Percentiles rank a stretch among this genome's conserved stretches.
Evolutionary conservation across 345 rosid species (phyloP).

Genomic region (Gossypioides kirkii): DNA sequence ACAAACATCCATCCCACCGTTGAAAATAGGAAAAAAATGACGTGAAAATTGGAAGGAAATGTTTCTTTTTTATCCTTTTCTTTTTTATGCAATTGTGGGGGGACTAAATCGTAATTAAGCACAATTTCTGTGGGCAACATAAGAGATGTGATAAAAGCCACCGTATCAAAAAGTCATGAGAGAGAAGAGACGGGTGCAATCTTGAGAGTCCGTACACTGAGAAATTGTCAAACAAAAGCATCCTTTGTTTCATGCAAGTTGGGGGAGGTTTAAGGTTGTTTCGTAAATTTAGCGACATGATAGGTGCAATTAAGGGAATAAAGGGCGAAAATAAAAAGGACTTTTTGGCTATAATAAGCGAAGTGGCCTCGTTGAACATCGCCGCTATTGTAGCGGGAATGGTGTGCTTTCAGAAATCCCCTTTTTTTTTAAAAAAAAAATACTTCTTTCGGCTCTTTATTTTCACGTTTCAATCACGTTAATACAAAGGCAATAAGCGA

Average conservation of each 20-base stretch:
- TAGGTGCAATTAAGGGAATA: slow-evolving; percentile 21
- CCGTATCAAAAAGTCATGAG: slow-evolving; percentile 1
- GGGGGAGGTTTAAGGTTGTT: slow-evolving; percentile 22
- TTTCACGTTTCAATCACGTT: neutral
- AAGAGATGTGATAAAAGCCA: neutral
- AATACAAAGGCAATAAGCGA: slow-evolving; percentile 3
- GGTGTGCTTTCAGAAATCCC: slow-evolving; percentile 39
- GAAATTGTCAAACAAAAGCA: slow-evolving; percentile 17
- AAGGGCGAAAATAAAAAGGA: neutral
- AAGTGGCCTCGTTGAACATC: slow-evolving; percentile 30
- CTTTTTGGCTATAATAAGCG: slow-evolving; percentile 4
- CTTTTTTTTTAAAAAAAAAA: no score
- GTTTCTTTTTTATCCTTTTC: neutral
- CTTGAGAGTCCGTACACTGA: slow-evolving; percentile 40
- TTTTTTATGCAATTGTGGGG: neutral
- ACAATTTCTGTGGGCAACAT: neutral
- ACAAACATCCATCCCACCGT: slow-evolving; percentile 2
- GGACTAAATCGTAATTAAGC: slow-evolving; percentile 42
- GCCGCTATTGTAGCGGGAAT: slow-evolving; percentile 84
- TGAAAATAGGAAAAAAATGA: neutral
- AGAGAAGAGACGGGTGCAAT: slow-evolving; percentile 23
- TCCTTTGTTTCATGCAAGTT: slow-evolving; percentile 28
- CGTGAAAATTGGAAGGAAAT: neutral
- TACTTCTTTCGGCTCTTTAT: neutral
- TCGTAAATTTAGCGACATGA: slow-evolving; percentile 31